phyloP scores from a whole-genome alignment of 1,139 yeast genomes.

The Yamadazyma aaseri region DNA sequence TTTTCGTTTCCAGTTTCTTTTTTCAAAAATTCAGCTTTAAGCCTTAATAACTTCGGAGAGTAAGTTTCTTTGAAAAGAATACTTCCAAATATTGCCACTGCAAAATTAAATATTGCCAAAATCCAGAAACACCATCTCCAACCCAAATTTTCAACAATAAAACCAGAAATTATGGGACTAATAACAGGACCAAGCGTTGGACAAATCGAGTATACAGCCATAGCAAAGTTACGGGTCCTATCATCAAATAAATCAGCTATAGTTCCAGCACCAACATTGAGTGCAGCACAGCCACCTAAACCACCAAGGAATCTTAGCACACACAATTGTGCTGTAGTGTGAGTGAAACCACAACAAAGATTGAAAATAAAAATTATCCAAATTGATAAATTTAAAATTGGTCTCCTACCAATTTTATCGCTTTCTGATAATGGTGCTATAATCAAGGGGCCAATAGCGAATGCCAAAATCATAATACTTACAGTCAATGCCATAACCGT shows the following conservation, averaged over 20 bases:
- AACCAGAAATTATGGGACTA: slow-evolving; percentile 35
- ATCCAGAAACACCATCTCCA: slow-evolving; percentile 69
- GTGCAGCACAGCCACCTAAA: slow-evolving; percentile 62
- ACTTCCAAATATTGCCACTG: slow-evolving; percentile 43
- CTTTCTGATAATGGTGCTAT: slow-evolving; percentile 63
- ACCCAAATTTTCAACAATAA: slow-evolving; percentile 20
- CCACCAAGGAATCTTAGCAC: slow-evolving; percentile 64
- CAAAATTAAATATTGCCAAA: slow-evolving; percentile 54
- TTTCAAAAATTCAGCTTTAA: slow-evolving; percentile 46
- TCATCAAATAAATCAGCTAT: slow-evolving; percentile 62
- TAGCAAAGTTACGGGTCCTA: slow-evolving; percentile 51
- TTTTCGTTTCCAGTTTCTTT: slow-evolving; percentile 54
- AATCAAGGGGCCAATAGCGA: slow-evolving; percentile 61
- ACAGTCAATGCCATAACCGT: slow-evolving; percentile 50
- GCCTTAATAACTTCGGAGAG: slow-evolving; percentile 50
- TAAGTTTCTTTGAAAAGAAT: slow-evolving; percentile 54
- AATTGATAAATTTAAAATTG: slow-evolving; percentile 50
- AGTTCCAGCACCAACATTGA: slow-evolving; percentile 72
- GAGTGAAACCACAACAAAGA: slow-evolving; percentile 56
- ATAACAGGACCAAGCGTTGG: slow-evolving; percentile 47
- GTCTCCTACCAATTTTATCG: slow-evolving; percentile 48
- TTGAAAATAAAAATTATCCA: slow-evolving; percentile 53
- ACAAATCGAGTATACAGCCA: slow-evolving; percentile 59
- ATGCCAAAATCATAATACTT: slow-evolving; percentile 58
- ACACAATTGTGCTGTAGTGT: slow-evolving; percentile 53